A percentile compares a stretch with the other conserved stretches of the same genome.
These are phyloP conservation scores for Circinella umbellata DNA, from an alignment of 371 early-diverging fungal species.

Conservation along the genomic window DNA sequence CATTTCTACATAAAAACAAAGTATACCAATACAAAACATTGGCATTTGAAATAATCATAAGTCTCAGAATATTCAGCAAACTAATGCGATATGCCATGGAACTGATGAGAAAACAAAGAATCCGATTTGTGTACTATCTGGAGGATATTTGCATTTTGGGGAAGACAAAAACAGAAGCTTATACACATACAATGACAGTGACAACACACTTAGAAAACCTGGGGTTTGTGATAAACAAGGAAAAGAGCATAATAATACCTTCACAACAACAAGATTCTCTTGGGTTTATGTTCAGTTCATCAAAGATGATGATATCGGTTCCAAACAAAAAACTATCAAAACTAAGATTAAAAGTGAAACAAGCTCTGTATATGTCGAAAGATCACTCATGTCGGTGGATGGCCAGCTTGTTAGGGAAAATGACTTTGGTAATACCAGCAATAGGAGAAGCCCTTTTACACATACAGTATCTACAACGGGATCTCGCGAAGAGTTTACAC, in stretches of 20 bases:
- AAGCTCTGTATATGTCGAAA: background rate
- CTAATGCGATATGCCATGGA: no score
- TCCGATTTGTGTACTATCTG: no score
- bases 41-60: no score
- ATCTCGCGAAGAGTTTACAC: slow-evolving; percentile 8
- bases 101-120: no score
- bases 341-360: background rate
- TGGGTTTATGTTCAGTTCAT: slow-evolving; percentile 19
- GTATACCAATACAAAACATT: no score
- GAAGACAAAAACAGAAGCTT: no score
- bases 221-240: background rate
- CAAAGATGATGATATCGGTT: slow-evolving; percentile 20
- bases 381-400: slow-evolving; percentile 18
- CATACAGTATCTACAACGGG: slow-evolving; percentile 21
- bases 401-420: slow-evolving; percentile 20
- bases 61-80: no score
- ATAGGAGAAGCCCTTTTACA: slow-evolving; percentile 18
- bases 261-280: slow-evolving; percentile 14
- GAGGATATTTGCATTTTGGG: no score
- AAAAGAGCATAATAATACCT: slow-evolving; percentile 17
- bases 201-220: no score
- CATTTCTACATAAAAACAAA: no score
- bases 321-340: slow-evolving; percentile 13
- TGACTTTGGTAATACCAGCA: slow-evolving; percentile 11
- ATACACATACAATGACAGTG: no score